These are phyloP conservation scores for Protoeuglena noctilucae DNA, from an alignment of 139 green algal genomes.

Conservation along the genomic window DNA sequence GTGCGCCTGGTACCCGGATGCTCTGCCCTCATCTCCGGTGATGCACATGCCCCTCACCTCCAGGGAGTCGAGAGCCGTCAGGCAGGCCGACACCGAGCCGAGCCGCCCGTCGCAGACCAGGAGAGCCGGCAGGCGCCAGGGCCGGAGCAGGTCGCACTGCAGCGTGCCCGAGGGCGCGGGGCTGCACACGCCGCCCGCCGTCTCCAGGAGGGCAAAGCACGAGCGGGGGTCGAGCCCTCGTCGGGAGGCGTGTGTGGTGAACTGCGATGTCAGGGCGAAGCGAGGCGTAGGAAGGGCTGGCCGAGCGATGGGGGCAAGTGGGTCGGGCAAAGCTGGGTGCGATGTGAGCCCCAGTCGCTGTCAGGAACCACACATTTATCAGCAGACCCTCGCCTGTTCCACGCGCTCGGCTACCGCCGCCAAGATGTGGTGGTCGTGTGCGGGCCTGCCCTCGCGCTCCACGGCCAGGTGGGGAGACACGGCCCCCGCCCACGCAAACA, in stretches of 20 bases:
- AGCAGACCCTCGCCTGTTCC: too few relatives aligned
- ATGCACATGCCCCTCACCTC: slow-evolving; percentile 13
- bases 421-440: too few relatives aligned
- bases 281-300: too few relatives aligned
- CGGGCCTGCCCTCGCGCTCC: slow-evolving; percentile 36
- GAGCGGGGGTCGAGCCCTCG: slow-evolving; percentile 21
- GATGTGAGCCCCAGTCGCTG: neutral
- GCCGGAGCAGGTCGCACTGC: slow-evolving; percentile 58
- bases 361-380: neutral
- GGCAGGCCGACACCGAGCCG: slow-evolving; percentile 80
- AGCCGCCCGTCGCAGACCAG: slow-evolving; percentile 77
- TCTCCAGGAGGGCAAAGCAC: slow-evolving; percentile 47
- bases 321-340: slow-evolving; percentile 1
- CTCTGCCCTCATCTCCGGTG: too few relatives aligned
- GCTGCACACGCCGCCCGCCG: slow-evolving; percentile 69
- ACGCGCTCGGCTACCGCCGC: too few relatives aligned
- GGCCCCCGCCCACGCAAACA: slow-evolving; percentile 45
- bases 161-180: slow-evolving; percentile 63
- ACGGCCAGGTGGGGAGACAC: slow-evolving; percentile 68
- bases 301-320: slow-evolving; percentile 18
- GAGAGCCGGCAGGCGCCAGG: slow-evolving; percentile 61
- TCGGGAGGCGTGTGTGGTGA: too few relatives aligned
- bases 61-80: slow-evolving; percentile 64
- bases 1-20: too few relatives aligned
- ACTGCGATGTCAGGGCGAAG: too few relatives aligned